A percentile compares a stretch with the other conserved stretches of the same genome.
Evolutionary conservation across 108 stramenopile species (phyloP).

Genomic region (Aurantiochytrium sp.): DNA sequence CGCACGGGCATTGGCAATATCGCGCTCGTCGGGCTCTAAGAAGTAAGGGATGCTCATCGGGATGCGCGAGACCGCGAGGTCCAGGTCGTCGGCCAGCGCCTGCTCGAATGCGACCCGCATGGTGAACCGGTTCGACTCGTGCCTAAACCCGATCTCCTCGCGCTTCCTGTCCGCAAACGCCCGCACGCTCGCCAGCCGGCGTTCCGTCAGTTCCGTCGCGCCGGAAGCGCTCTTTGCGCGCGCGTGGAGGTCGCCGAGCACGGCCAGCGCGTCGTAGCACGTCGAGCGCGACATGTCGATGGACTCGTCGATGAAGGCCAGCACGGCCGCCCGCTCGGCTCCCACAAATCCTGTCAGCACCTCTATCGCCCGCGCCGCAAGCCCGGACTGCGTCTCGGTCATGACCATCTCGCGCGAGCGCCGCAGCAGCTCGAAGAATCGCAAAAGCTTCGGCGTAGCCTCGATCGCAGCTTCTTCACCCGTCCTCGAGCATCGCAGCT

Average conservation of each 20-base stretch:
- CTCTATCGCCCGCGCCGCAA: background rate
- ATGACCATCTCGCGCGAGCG: background rate
- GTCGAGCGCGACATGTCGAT: background rate
- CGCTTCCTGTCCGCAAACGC: background rate
- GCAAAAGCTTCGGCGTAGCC: background rate
- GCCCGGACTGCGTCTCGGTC: background rate
- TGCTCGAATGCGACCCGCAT: background rate
- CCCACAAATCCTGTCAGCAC: too few species aligned
- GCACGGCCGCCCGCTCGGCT: too few species aligned
- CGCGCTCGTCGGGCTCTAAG: too few species aligned
- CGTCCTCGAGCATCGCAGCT: background rate
- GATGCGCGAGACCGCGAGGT: background rate
- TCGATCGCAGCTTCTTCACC: too few species aligned
- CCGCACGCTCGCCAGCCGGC: background rate
- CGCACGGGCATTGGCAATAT: too few species aligned
- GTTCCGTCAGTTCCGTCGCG: background rate
- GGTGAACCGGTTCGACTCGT: background rate
- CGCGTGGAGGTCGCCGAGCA: background rate
- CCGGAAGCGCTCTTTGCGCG: background rate
- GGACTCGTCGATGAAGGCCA: background rate
- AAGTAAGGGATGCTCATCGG: background rate
- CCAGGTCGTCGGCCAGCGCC: background rate
- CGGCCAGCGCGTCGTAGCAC: background rate
- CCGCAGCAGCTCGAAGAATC: background rate
- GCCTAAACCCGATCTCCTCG: background rate